These are phyloP conservation scores for Eremochloa ophiuroides DNA, from an alignment of 176 grass and related monocot genomes.

Conservation along the genomic window DNA sequence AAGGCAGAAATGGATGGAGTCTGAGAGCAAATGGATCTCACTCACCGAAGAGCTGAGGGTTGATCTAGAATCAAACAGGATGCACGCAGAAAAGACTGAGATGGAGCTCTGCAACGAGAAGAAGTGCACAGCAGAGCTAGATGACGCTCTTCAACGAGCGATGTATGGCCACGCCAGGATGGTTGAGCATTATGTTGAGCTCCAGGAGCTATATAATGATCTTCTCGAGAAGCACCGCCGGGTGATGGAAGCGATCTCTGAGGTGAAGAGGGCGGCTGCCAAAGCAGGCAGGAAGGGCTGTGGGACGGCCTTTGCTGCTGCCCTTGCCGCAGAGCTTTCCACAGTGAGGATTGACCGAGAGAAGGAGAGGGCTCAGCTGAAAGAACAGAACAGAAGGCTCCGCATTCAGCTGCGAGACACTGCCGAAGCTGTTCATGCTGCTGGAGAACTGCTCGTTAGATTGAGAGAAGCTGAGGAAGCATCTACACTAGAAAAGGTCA, in stretches of 20 bases:
- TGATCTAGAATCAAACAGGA: constrained; percentile 80
- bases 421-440: constrained; percentile 94
- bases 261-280: constrained; percentile 77
- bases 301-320: constrained; percentile 85
- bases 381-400: constrained; percentile 97
- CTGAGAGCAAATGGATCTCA: constrained; percentile 94
- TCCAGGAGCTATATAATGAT: constrained; percentile 88
- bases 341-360: constrained; percentile 86
- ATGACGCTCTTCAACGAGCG: constrained; percentile 75
- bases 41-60: constrained; percentile 80
- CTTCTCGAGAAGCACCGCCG: constrained; percentile 68
- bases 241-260: constrained; percentile 75
- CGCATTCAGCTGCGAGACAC: constrained; percentile 90
- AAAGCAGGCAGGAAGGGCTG: constrained; percentile 84
- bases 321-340: constrained; percentile 84
- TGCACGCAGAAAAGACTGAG: constrained; percentile 76
- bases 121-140: constrained; percentile 79
- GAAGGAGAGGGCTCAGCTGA: constrained; percentile 75
- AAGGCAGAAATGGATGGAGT: constrained; percentile 84
- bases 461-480: constrained; percentile 91
- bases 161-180: constrained; percentile 83
- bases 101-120: constrained; percentile 73
- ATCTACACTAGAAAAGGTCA: constrained; percentile 59
- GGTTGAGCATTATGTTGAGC: constrained; percentile 86
- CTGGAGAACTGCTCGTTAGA: constrained; percentile 86